phyloP scores from a whole-genome alignment of 768 basidiomycete genomes.

The Mrakia blollopis region DNA sequence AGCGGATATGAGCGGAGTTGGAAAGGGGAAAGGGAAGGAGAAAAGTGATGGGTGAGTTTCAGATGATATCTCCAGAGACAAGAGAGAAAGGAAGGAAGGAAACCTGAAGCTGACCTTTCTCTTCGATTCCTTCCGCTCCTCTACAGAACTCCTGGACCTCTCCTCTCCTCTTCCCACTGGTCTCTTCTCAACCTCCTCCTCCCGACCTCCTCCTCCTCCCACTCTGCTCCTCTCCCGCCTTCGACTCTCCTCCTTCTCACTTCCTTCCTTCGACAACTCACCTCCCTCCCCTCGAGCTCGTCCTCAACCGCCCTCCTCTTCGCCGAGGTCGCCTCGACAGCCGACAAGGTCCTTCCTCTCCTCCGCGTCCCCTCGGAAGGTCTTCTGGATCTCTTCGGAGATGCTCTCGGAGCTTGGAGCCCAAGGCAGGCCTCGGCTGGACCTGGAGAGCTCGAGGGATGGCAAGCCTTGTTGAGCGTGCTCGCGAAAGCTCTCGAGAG shows the following conservation, averaged over 20 bases:
- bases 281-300: conserved; percentile 1
- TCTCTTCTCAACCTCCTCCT: conserved; percentile 2
- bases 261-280: conserved; percentile 5
- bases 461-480: conserved; percentile 9
- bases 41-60: conserved; percentile 15
- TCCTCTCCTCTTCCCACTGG: conserved; percentile 11
- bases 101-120: background rate
- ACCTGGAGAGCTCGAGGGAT: background rate
- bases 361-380: conserved; percentile 4
- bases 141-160: background rate
- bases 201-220: conserved; percentile 3
- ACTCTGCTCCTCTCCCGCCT: background rate
- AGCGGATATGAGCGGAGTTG: conserved; percentile 3
- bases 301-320: conserved; percentile 4
- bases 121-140: background rate
- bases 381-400: conserved; percentile 31
- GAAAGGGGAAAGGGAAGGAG: conserved; percentile 28
- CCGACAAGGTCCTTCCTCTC: conserved; percentile 14
- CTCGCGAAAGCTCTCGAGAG: conserved; percentile 20
- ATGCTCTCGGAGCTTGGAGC: conserved; percentile 17
- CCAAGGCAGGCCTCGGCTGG: background rate
- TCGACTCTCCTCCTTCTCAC: background rate
- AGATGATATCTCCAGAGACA: background rate
- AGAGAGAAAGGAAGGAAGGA: background rate
- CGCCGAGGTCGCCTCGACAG: background rate